These are phyloP conservation scores for Lichtheimia ornata DNA, from an alignment of 371 early-diverging fungal species.

Conservation along the genomic window DNA sequence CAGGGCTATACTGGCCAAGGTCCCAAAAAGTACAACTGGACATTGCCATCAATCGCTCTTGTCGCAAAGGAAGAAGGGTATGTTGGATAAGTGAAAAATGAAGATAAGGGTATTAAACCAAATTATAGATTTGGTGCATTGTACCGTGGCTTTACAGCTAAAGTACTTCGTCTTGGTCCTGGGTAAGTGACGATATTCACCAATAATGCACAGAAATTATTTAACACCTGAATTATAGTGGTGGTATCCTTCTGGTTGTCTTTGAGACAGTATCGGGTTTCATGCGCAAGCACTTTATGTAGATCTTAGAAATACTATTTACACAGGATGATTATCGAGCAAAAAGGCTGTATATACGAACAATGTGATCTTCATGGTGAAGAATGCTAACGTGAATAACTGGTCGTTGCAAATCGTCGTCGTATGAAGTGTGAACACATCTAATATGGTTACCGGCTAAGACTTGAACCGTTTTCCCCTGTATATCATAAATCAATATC, in stretches of 20 bases:
- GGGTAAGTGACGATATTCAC: constrained; percentile 62
- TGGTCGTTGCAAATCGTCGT: constrained; percentile 5
- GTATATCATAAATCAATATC: not conserved
- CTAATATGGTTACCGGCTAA: constrained; percentile 16
- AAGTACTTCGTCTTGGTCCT: constrained; percentile 96
- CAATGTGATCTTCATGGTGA: constrained; percentile 19
- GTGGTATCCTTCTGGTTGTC: constrained; percentile 89
- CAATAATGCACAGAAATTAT: not conserved
- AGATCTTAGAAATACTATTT: constrained; percentile 19
- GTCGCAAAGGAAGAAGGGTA: constrained; percentile 93
- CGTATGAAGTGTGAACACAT: constrained; percentile 11
- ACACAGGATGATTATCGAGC: constrained; percentile 7
- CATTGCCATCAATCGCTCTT: constrained; percentile 81
- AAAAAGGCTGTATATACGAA: constrained; percentile 16
- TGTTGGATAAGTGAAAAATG: constrained; percentile 4
- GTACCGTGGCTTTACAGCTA: constrained; percentile 96
- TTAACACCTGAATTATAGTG: constrained; percentile 24
- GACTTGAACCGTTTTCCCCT: constrained; percentile 20
- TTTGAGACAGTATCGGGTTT: constrained; percentile 87
- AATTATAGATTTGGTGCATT: constrained; percentile 70
- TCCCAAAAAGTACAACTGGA: constrained; percentile 84
- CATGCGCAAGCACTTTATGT: constrained; percentile 76
- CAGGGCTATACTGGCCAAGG: constrained; percentile 79
- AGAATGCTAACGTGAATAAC: constrained; percentile 17
- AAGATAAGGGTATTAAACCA: not conserved